These are phyloP conservation scores for Hysterangium stoloniferum DNA, from an alignment of 768 basidiomycete genomes.

Conservation along the genomic window DNA sequence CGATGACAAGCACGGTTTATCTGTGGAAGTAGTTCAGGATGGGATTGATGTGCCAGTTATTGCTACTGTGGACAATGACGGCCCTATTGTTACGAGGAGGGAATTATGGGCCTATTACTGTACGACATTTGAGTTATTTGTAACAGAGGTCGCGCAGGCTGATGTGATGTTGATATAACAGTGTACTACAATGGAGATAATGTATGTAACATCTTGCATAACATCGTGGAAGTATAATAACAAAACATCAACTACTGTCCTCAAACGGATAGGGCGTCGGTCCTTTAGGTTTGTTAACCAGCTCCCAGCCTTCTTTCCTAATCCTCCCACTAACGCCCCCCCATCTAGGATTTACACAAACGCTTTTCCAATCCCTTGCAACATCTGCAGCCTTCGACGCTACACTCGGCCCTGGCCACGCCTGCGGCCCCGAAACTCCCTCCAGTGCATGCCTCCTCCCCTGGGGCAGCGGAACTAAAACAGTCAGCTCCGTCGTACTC, in stretches of 20 bases:
- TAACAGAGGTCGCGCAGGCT: background rate
- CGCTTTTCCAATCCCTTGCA: constrained; percentile 65
- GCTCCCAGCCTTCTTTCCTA: background rate
- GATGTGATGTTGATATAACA: constrained; percentile 20
- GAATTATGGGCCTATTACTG: constrained; percentile 80
- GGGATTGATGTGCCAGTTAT: constrained; percentile 6
- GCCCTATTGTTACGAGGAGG: constrained; percentile 61
- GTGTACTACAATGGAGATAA: constrained; percentile 82
- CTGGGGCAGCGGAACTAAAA: constrained; percentile 66
- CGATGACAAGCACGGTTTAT: too few species aligned
- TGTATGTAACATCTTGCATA: constrained; percentile 28
- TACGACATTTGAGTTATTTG: constrained; percentile 26
- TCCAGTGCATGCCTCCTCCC: constrained; percentile 74
- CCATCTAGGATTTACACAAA: too few species aligned
- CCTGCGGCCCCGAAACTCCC: constrained; percentile 46
- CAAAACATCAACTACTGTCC: background rate
- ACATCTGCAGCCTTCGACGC: constrained; percentile 72
- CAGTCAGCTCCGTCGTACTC: constrained; percentile 70
- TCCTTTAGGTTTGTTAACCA: constrained; percentile 33
- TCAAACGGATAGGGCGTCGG: constrained; percentile 49
- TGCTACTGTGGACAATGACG: constrained; percentile 33
- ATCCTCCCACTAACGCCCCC: background rate
- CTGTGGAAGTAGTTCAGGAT: too few species aligned
- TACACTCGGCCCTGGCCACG: constrained; percentile 56
- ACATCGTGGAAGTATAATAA: constrained; percentile 4